Evolutionary conservation across 2,329 filamentous ascomycete species (phyloP).

Genomic region (Hansfordia pulvinata): DNA sequence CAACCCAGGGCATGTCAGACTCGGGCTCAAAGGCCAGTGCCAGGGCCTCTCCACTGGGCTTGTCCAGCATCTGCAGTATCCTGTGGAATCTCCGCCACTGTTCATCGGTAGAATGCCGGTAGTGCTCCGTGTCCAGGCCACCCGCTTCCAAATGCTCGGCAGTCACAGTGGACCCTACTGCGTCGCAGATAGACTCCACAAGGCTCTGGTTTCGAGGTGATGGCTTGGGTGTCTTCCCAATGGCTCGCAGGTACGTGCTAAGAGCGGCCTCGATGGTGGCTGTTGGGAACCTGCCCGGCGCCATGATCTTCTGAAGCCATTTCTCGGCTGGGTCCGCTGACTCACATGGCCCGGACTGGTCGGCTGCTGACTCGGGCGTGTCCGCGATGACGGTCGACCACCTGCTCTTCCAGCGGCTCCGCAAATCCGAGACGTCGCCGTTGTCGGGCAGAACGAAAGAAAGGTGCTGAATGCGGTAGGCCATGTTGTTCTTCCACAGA

Average conservation of each 20-base stretch:
- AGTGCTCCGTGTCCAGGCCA: slow-evolving; percentile 62
- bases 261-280: slow-evolving; percentile 75
- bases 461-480: slow-evolving; percentile 61
- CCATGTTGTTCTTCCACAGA: slow-evolving; percentile 74
- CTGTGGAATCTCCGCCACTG: slow-evolving; percentile 90
- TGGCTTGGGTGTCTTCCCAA: slow-evolving; percentile 26
- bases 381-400: slow-evolving; percentile 63
- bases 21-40: slow-evolving; percentile 62
- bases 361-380: slow-evolving; percentile 36
- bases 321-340: slow-evolving; percentile 62
- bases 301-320: slow-evolving; percentile 76
- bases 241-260: slow-evolving; percentile 61
- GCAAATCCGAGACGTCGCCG: slow-evolving; percentile 28
- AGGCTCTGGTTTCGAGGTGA: slow-evolving; percentile 49
- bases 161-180: slow-evolving; percentile 55
- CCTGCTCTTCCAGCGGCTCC: slow-evolving; percentile 43
- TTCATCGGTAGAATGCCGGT: slow-evolving; percentile 57
- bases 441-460: slow-evolving; percentile 58
- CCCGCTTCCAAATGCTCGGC: slow-evolving; percentile 48
- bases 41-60: slow-evolving; percentile 69
- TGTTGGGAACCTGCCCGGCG: slow-evolving; percentile 68
- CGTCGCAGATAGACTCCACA: slow-evolving; percentile 62
- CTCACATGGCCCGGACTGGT: slow-evolving; percentile 47
- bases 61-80: slow-evolving; percentile 74
- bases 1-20: slow-evolving; percentile 65